Base-by-base conservation (phyloP, 129 eudicot species). In the Pulicaria dysenterica region DNA sequence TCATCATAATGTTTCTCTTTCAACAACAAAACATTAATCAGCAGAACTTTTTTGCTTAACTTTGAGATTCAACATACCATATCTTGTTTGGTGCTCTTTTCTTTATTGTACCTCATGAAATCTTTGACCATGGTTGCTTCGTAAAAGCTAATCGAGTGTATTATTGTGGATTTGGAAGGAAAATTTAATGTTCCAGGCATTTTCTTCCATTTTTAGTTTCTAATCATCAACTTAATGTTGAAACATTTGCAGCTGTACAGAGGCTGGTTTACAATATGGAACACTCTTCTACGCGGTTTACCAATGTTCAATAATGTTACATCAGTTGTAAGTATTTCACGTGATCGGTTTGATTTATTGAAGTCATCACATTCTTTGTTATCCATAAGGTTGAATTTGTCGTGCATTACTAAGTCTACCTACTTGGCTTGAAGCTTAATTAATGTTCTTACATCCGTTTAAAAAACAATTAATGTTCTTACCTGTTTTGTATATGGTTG, bases 231-330 rank as follows among this genome's bases (percentile, higher is more conserved):
- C 40, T 17, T 72, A 16, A 70, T 38, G 54, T 82, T 69, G 78
- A 34, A 61, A 37, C 60, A 73, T 43, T 71, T 48, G 69, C 92
- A 89, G 97, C 59, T 84, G 80, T 82, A 78, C 68, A 79, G 73
- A 58, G 84, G 89, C 49, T 90, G 98, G 98, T 85, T 70, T 74
- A 80, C 82, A 13, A 80, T 94, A 77, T 94, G 96, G 98, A 82
- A 80, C 74, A 82, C 83, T 75, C 87, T 94, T 24, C 82, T 94
- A 69, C 95, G 83, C 54, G 82, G 89, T 73, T 79, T 94, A 63
- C 96, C 98, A 15, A 72, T 80, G 79, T 90, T 94, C 85, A 85
- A 86, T 47, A 85, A 85, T 75, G 69, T 84, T 48, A 16, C 83
- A 46, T 66, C 88, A 63, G 81, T 90, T 64, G 98, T 87, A 87